Percentiles rank a stretch among this genome's conserved stretches.
These are phyloP conservation scores for Kodamaea derodonti DNA, from an alignment of 1,139 yeast species.

Conservation along the genomic window DNA sequence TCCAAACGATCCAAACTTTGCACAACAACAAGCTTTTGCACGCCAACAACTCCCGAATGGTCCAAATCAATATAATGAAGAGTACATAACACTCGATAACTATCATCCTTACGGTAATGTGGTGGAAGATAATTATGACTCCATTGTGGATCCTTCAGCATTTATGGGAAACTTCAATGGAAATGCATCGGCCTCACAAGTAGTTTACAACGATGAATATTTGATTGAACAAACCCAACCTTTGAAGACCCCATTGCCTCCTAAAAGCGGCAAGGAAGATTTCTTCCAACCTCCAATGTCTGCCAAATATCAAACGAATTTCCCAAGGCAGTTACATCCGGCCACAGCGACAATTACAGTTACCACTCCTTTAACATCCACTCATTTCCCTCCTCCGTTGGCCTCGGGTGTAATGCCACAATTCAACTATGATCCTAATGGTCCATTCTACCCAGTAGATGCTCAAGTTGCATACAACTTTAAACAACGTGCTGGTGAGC, in stretches of 20 bases:
- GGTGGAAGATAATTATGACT: constrained; percentile 25
- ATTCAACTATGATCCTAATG: constrained; percentile 9
- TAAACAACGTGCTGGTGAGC: constrained; percentile 10
- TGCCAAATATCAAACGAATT: constrained; percentile 17
- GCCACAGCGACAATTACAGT: constrained; percentile 4
- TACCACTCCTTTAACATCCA: constrained; percentile 11
- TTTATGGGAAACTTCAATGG: constrained; percentile 7
- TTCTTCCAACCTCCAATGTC: constrained; percentile 19
- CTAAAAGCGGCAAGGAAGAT: constrained; percentile 13
- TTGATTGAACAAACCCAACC: constrained; percentile 49
- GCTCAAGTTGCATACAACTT: constrained; percentile 4
- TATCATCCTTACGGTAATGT: constrained; percentile 17
- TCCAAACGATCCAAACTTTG: constrained; percentile 15
- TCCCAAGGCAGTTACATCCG: constrained; percentile 12
- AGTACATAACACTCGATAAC: constrained; percentile 34
- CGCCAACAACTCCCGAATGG: constrained; percentile 1
- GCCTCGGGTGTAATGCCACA: constrained; percentile 5
- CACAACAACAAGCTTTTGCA: constrained; percentile 2
- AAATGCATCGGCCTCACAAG: constrained; percentile 20
- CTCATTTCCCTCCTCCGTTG: constrained; percentile 10
- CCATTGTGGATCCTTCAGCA: constrained; percentile 28
- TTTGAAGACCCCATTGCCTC: constrained; percentile 18
- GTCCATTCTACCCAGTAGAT: constrained; percentile 7
- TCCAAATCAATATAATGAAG: constrained; percentile 14
- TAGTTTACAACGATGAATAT: constrained; percentile 40